phyloP scores from a whole-genome alignment of 768 basidiomycete species.

The Cantharellus anzutake region DNA sequence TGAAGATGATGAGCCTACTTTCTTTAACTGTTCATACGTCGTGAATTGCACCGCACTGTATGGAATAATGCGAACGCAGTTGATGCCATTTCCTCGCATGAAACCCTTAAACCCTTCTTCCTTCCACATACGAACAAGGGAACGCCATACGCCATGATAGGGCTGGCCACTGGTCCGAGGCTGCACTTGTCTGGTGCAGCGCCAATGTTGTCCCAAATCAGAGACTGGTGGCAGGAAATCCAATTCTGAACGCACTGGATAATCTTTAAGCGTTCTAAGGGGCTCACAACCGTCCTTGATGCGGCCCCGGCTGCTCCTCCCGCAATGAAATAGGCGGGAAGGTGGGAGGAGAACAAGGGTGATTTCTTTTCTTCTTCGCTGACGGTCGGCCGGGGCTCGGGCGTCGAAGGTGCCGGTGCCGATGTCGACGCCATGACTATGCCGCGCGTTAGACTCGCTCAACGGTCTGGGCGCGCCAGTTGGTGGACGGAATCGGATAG shows the following conservation, averaged over 20 bases:
- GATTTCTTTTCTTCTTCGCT: too few species aligned
- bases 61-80: slow-evolving; percentile 83
- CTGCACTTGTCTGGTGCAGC: slow-evolving; percentile 67
- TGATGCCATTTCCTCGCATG: slow-evolving; percentile 88
- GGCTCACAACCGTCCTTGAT: slow-evolving; percentile 73
- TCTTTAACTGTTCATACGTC: slow-evolving; percentile 74
- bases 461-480: too few species aligned
- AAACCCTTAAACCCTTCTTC: slow-evolving; percentile 88
- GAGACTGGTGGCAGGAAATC: neutral
- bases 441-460: too few species aligned
- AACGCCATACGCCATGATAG: slow-evolving; percentile 72
- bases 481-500: too few species aligned
- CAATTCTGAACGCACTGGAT: slow-evolving; percentile 51
- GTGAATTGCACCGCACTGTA: slow-evolving; percentile 37
- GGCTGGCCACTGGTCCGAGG: slow-evolving; percentile 38
- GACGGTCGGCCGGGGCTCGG: too few species aligned
- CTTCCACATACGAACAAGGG: slow-evolving; percentile 73
- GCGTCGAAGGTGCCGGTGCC: too few species aligned
- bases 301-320: slow-evolving; percentile 41
- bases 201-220: neutral
- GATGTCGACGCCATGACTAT: too few species aligned
- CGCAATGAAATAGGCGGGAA: slow-evolving; percentile 33
- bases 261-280: slow-evolving; percentile 86
- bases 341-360: slow-evolving; percentile 14
- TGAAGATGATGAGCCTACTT: slow-evolving; percentile 24